phyloP scores from a whole-genome alignment of 805 yeast genomes.

The Metschnikowia kofuensis region DNA sequence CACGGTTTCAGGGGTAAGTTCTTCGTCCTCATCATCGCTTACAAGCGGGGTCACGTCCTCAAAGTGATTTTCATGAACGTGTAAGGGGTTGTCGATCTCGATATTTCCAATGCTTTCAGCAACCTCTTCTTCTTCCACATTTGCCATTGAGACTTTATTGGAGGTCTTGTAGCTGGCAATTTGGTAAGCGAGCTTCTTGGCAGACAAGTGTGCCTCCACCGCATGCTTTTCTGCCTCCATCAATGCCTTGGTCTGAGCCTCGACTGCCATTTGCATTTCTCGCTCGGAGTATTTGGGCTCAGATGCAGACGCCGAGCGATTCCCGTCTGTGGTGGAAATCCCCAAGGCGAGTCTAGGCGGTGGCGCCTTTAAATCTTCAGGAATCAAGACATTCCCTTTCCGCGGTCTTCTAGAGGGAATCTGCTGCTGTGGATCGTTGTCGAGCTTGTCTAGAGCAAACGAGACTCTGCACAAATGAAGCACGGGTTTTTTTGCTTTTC shows the following conservation, averaged over 20 bases:
- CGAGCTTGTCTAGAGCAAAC: conserved; percentile 72
- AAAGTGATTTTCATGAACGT: conserved; percentile 54
- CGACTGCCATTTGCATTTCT: conserved; percentile 56
- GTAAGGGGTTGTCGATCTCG: conserved; percentile 73
- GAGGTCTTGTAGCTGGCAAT: conserved; percentile 44
- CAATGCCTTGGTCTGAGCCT: conserved; percentile 51
- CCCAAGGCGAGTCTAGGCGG: conserved; percentile 68
- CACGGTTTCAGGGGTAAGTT: conserved; percentile 45
- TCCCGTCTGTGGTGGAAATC: conserved; percentile 45
- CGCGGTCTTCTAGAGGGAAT: conserved; percentile 56
- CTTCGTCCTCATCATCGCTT: conserved; percentile 14
- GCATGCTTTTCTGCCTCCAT: conserved; percentile 70
- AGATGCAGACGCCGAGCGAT: conserved; percentile 13
- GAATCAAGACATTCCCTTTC: conserved; percentile 51
- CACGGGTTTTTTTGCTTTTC: conserved; percentile 40
- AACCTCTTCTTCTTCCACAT: conserved; percentile 21
- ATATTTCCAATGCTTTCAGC: conserved; percentile 20
- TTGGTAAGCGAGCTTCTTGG: conserved; percentile 66
- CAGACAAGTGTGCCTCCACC: conserved; percentile 71
- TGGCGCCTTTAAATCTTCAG: conserved; percentile 63
- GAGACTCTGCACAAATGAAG: conserved; percentile 59
- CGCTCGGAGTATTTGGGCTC: conserved; percentile 37
- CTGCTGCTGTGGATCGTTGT: conserved; percentile 61
- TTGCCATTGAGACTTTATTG: conserved; percentile 3
- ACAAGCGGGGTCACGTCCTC: conserved; percentile 13